Percentiles rank a stretch among this genome's conserved stretches.
Evolutionary conservation across 2,329 filamentous ascomycete species (phyloP).

Genomic region (Botrytis pseudocinerea): DNA sequence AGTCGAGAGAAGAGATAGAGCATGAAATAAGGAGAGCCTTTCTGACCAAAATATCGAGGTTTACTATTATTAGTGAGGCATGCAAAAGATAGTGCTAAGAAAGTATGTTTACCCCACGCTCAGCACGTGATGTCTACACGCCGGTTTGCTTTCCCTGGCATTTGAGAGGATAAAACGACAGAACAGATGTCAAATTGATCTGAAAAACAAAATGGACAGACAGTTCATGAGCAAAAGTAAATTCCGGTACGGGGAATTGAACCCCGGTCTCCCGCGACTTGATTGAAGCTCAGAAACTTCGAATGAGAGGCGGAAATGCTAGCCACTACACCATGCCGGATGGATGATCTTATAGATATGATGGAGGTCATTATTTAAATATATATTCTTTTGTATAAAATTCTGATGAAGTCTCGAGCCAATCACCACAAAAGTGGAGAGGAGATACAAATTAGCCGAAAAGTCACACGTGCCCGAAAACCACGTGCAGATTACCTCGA

Average conservation of each 20-base stretch:
- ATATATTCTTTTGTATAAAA: too few species aligned
- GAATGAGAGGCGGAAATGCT: slow-evolving; percentile 22
- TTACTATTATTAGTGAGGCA: background rate
- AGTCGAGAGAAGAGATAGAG: background rate
- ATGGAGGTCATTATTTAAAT: too few species aligned
- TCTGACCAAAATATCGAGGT: background rate
- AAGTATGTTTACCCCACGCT: background rate
- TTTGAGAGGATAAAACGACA: background rate
- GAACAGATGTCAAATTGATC: background rate
- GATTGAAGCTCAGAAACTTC: background rate
- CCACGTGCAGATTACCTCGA: background rate
- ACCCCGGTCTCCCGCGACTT: slow-evolving; percentile 21
- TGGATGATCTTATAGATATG: fast-evolving
- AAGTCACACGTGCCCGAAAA: background rate
- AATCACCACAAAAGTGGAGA: background rate
- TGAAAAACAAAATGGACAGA: background rate
- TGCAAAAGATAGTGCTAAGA: background rate
- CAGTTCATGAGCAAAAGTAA: fast-evolving
- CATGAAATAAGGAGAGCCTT: background rate
- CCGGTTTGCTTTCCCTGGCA: background rate
- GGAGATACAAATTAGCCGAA: background rate
- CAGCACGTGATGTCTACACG: background rate
- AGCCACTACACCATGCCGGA: slow-evolving; percentile 24
- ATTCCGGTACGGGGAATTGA: slow-evolving; percentile 23
- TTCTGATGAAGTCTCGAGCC: background rate